phyloP scores from a whole-genome alignment of 169 alveolate species.

The Eimeria praecox region DNA sequence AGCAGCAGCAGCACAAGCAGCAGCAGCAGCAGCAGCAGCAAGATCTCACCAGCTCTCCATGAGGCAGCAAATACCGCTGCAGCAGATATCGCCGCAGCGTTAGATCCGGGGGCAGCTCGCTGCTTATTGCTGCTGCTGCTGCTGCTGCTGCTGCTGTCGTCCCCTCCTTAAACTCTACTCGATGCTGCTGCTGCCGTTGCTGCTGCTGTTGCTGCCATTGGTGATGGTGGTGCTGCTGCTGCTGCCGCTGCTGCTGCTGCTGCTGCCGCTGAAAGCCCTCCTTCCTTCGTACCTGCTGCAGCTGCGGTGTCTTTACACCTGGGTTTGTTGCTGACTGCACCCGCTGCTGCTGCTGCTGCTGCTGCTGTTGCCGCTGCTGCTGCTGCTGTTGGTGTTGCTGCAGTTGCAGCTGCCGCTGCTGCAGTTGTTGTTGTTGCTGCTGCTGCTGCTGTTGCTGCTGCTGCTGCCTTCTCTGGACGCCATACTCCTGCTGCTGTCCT shows the following conservation, averaged over 20 bases:
- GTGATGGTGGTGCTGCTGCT: background rate
- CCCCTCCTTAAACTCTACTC: background rate
- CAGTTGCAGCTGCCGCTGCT: no score
- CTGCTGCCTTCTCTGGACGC: background rate
- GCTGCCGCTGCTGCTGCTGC: slow-evolving; percentile 2
- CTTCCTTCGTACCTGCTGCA: background rate
- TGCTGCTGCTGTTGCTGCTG: slow-evolving; percentile 38
- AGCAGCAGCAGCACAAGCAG: no score
- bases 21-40: no score
- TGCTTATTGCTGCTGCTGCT: background rate
- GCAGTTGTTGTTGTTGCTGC: background rate
- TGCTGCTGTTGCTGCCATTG: background rate
- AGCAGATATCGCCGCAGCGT: background rate
- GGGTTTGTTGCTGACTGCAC: no score
- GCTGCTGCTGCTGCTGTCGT: slow-evolving; percentile 4
- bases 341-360: no score
- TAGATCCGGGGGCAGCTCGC: slow-evolving; percentile 15
- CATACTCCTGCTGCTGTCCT: background rate
- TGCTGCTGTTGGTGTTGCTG: no score
- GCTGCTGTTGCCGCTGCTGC: no score
- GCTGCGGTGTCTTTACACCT: background rate
- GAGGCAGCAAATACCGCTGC: background rate
- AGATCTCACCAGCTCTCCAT: background rate
- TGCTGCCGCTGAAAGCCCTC: background rate
- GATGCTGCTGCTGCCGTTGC: slow-evolving; percentile 1